phyloP scores from a whole-genome alignment of 352 stramenopile species.

The Globisporangium sylvaticum region DNA sequence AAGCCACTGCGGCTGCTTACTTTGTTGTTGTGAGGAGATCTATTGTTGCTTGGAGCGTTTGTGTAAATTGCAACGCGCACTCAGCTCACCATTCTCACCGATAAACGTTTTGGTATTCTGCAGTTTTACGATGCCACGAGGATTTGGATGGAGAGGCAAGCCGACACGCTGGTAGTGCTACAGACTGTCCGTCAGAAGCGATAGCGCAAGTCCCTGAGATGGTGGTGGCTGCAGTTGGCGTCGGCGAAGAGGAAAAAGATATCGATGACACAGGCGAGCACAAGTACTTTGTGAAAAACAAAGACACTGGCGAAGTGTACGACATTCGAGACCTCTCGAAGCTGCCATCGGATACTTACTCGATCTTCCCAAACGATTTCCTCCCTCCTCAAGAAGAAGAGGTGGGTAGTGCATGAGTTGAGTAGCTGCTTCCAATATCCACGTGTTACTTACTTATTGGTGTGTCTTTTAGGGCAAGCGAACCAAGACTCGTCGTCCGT shows the following conservation, averaged over 20 bases:
- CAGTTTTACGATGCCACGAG: slow-evolving; percentile 79
- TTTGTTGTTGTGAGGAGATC: background rate
- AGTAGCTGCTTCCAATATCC: background rate
- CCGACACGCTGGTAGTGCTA: slow-evolving; percentile 11
- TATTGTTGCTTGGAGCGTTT: too few species aligned
- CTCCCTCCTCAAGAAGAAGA: slow-evolving; percentile 38
- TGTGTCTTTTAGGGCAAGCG: slow-evolving; percentile 30
- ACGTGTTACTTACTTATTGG: background rate
- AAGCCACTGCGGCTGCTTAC: background rate
- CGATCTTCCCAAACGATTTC: slow-evolving; percentile 77
- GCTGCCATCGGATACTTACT: slow-evolving; percentile 60
- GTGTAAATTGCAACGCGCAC: background rate
- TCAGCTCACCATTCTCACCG: background rate
- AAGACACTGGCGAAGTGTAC: slow-evolving; percentile 77
- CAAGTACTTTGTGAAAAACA: slow-evolving; percentile 78
- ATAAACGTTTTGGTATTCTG: background rate
- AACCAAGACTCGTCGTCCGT: slow-evolving; percentile 50
- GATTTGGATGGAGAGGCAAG: slow-evolving; percentile 34
- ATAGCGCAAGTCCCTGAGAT: slow-evolving; percentile 10
- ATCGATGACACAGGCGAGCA: slow-evolving; percentile 26
- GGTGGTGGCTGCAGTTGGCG: background rate
- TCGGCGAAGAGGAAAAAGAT: slow-evolving; percentile 4
- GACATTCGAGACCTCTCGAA: slow-evolving; percentile 65
- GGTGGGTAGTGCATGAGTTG: background rate
- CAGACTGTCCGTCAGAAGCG: slow-evolving; percentile 9